Base-by-base conservation (phyloP, 257 asterid genomes). In the Nemophila menziesii region DNA sequence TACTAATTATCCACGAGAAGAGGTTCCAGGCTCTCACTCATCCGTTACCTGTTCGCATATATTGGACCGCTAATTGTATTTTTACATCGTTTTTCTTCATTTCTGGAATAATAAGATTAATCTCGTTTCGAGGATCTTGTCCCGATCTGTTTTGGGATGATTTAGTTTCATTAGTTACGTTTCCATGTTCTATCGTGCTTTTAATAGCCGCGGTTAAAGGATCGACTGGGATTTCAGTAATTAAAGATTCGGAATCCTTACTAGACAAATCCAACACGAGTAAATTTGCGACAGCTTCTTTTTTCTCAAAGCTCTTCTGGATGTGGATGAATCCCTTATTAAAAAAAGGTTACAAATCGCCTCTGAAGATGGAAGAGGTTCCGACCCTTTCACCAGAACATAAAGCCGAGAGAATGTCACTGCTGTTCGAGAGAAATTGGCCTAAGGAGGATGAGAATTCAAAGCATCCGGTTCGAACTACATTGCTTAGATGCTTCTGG, bases 241-340 rank as follows among this genome's bases (percentile, higher is more conserved):
- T 48, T 20, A 56, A 33, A 13, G 51, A 57, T 14, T 36, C 79
- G 4, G 76, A 62, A 16, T 8, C 69, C 5, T 52, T 61, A 48
- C 26, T 40, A 47, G 85, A 73, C 8, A 63, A 73, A 48, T 60
- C 87, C 5, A 60, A 51, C 10, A 75, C 71, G 36, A 75, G 72
- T n/a, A 76, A 79, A 22, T 90, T 39, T 54, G 87, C 92, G 54
- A 69, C 93, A 0, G 98, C 94, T 6, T 84, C 98, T 11, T 2
- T 85, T 11, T 2, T 81, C 5, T 81, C 96, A 0, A 77, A 68
- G 58, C 61, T 82, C 0, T 85, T 90, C 46, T 90, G 92, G 96
- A 11, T 80, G 22, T 90, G 98, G 98, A 49, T 90, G 77, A 79
- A 90, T 58, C 96, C 96, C 22, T 67, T 90, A 20, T 33, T 84